Conservation (phyloP, 2,329 filamentous ascomycete genomes). For the Aspergillus floridensis region DNA sequence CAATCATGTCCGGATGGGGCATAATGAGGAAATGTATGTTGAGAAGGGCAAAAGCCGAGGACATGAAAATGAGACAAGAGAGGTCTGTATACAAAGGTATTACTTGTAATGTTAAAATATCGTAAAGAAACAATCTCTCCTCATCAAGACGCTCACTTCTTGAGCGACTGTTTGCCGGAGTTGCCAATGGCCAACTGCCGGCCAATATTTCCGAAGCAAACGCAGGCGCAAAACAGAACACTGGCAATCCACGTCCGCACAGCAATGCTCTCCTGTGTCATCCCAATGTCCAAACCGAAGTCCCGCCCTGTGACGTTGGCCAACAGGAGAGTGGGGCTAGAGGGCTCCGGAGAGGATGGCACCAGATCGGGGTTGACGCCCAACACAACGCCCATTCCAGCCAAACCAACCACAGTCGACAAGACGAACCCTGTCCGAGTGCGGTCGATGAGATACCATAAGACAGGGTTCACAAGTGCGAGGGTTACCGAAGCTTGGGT, state of each 20-base stretch:
- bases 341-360: constrained; percentile 59
- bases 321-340: constrained; percentile 26
- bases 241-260: constrained; percentile 84
- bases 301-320: constrained; percentile 32
- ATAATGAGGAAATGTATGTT: background rate
- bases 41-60: background rate
- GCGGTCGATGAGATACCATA: constrained; percentile 96
- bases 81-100: background rate
- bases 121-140: background rate
- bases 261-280: constrained; percentile 55
- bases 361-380: constrained; percentile 75
- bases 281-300: constrained; percentile 30
- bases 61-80: background rate
- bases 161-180: constrained; percentile 20
- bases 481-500: constrained; percentile 90
- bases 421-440: constrained; percentile 80
- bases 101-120: background rate
- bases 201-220: constrained; percentile 96
- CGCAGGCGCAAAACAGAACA: constrained; percentile 88
- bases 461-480: constrained; percentile 82
- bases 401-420: constrained; percentile 68
- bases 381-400: constrained; percentile 71
- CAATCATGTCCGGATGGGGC: constrained; percentile 5
- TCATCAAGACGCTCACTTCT: constrained; percentile 12
- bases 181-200: constrained; percentile 66